These are phyloP conservation scores for Leccinellum luteum DNA, from an alignment of 768 basidiomycete species.

Conservation along the genomic window DNA sequence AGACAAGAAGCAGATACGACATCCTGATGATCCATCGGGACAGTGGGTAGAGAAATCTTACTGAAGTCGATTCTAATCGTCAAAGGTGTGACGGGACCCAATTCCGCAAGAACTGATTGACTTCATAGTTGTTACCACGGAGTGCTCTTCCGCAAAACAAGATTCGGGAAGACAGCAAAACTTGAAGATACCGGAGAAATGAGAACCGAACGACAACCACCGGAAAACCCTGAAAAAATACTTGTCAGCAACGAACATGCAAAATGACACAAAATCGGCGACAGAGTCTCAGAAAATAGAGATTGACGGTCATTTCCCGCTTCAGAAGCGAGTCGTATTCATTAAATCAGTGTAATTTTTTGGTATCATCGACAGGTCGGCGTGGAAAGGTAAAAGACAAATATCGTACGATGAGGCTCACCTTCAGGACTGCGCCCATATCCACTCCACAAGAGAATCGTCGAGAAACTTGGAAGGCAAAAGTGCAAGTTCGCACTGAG, in stretches of 20 bases:
- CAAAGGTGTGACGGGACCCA: not conserved
- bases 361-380: conserved; percentile 1
- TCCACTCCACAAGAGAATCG: not conserved
- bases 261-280: not conserved
- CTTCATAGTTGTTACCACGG: too few species aligned
- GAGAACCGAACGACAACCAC: not conserved
- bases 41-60: not conserved
- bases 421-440: not conserved
- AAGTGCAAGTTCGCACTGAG: not conserved
- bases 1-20: not conserved
- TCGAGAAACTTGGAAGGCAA: not conserved
- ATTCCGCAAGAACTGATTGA: not conserved
- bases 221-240: not conserved
- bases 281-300: not conserved
- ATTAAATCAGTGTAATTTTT: conserved; percentile 14
- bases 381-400: not conserved
- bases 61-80: not conserved
- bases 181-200: not conserved
- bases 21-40: not conserved
- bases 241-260: not conserved
- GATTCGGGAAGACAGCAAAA: not conserved
- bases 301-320: conserved; percentile 6
- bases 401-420: not conserved
- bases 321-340: conserved; percentile 7
- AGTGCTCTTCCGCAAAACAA: not conserved